A percentile compares a stretch with the other conserved stretches of the same genome.
phyloP scores from a whole-genome alignment of 371 early-diverging fungal genomes.

The Nematocida ausubeli region DNA sequence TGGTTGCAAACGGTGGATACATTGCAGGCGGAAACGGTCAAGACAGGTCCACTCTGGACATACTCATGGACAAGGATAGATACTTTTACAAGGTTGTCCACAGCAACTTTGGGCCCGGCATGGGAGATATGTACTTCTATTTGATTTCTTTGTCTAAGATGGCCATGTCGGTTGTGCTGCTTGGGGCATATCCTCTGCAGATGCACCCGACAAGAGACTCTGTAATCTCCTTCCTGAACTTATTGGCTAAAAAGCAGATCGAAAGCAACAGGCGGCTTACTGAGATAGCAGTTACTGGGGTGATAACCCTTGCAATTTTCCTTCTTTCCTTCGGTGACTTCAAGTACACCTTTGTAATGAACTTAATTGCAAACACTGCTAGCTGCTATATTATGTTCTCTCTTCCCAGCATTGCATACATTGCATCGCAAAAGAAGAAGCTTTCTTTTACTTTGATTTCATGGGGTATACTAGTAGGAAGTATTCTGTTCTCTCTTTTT shows the following conservation, averaged over 20 bases:
- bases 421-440: constrained; percentile 22
- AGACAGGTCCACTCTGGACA: constrained; percentile 34
- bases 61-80: constrained; percentile 40
- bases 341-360: constrained; percentile 40
- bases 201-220: constrained; percentile 53
- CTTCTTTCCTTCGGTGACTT: constrained; percentile 11
- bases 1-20: constrained; percentile 62
- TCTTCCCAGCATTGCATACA: constrained; percentile 43
- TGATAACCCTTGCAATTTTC: constrained; percentile 3
- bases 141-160: constrained; percentile 35
- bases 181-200: constrained; percentile 44
- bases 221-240: constrained; percentile 19
- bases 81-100: constrained; percentile 26
- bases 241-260: not conserved
- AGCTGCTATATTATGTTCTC: constrained; percentile 46
- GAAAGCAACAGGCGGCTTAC: not conserved
- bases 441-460: constrained; percentile 14
- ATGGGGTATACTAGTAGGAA: constrained; percentile 11
- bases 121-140: constrained; percentile 24
- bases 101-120: not conserved
- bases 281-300: constrained; percentile 2
- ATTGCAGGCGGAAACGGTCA: constrained; percentile 43
- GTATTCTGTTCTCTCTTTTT: not conserved
- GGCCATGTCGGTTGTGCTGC: constrained; percentile 36
- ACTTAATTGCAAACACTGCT: constrained; percentile 33